phyloP scores from a whole-genome alignment of 2,329 filamentous ascomycete species.

The Stromatinia cepivora region DNA sequence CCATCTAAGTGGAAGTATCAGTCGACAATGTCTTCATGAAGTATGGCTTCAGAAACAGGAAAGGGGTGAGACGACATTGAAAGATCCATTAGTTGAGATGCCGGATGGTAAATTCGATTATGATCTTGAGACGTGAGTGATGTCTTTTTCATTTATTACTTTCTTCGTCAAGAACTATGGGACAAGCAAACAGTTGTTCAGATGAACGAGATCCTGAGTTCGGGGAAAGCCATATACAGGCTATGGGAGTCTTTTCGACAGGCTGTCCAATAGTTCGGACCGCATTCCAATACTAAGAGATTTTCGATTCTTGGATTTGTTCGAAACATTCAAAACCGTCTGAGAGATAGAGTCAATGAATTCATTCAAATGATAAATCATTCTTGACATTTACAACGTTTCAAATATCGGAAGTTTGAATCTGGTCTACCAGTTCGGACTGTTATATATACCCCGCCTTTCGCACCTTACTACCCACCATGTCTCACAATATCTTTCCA shows the following conservation, averaged over 20 bases:
- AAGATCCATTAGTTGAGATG: conserved; percentile 70
- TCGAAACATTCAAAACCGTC: background rate
- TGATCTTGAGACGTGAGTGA: conserved; percentile 63
- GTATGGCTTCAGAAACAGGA: conserved; percentile 66
- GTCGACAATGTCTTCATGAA: conserved; percentile 68
- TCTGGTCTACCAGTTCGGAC: background rate
- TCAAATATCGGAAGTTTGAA: background rate
- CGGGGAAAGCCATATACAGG: conserved; percentile 13
- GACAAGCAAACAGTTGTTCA: background rate
- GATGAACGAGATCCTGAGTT: background rate
- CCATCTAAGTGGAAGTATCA: conserved; percentile 78
- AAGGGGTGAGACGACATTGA: conserved; percentile 52
- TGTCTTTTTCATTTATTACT: conserved; percentile 21
- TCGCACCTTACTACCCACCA: background rate
- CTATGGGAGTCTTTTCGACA: conserved; percentile 2
- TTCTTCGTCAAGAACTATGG: background rate
- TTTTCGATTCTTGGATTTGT: background rate
- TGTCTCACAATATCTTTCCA: conserved; percentile 39
- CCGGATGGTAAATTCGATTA: conserved; percentile 71
- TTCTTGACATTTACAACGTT: background rate
- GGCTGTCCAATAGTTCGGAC: background rate
- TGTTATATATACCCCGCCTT: too few species aligned
- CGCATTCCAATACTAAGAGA: background rate
- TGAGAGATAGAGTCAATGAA: background rate
- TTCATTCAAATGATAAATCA: background rate